Evolutionary conservation across 352 stramenopile species (phyloP), one percentile per base, ranked within the genome.

Genomic region (Phytophthora vignae): DNA sequence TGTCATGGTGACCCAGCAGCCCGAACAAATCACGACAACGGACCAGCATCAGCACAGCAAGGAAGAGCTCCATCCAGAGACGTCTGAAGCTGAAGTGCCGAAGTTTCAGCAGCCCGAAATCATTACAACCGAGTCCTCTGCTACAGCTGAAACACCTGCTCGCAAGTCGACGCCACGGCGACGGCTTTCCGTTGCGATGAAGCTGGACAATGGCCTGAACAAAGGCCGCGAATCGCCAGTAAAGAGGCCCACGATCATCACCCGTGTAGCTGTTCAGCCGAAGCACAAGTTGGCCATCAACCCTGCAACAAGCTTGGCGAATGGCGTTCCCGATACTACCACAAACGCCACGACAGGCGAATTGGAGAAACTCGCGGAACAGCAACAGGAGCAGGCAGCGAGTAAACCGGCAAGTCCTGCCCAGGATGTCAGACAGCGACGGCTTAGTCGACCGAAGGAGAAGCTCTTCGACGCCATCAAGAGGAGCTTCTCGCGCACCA

Each of bases 401-500:
- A 57, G 27, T 19, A 74, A 74, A 14, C 15, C 21, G 31, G 8
- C 64, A 14, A 67, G 14, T 15, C 10, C 68, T 29, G 11, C 42
- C 0, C 71, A 78, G 29, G 58, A 65, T 29, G 15, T 27, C 21
- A 33, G 46, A 12, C 22, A 69, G 50, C 56, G 81, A 46, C 74
- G 60, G 46, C 60, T 83, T 25, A 91, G 84, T 79, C 76, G 84
- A 38, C 81, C 77, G 19, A 94, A 94, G 72, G 73, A 91, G 57
- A 91, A 90, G 65, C 75, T 94, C 17, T 71, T 92, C 22, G 75
- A 90, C 29, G 86, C 86, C 4, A 78, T 94, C 46, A 79, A 73
- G 44, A 72, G 80, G 40, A 87, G 78, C 65, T 87, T 84, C 36
- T 79, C 78, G 2, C 64, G 76, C 22, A 52, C 55, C 27, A 76